These are phyloP conservation scores for Cordyceps pruinosa DNA, from an alignment of 2,329 filamentous ascomycete species.

Conservation along the genomic window DNA sequence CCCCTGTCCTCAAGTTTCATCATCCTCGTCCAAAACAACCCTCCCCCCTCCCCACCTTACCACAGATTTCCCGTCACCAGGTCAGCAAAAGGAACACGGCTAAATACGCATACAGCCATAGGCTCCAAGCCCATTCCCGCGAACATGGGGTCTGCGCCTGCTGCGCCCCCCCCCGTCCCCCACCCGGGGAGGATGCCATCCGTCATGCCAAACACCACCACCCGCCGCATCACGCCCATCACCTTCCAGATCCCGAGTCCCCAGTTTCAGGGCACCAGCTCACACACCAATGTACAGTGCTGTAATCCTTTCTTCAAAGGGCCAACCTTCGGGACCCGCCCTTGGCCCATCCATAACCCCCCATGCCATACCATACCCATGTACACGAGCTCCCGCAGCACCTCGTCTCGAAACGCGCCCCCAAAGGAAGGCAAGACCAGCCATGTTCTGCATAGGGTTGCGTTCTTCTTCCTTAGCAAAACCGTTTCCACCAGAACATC, in stretches of 20 bases:
- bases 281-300: neutral
- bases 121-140: no score
- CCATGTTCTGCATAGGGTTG: neutral
- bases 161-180: no score
- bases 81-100: no score
- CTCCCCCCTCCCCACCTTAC: neutral
- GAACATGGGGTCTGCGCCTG: no score
- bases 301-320: no score
- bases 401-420: slow-evolving; percentile 4
- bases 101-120: no score
- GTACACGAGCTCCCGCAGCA: no score
- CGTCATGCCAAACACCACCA: neutral
- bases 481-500: neutral
- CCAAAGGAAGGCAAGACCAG: neutral
- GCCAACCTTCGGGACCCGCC: no score
- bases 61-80: no score
- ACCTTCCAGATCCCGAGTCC: neutral
- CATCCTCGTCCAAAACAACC: no score
- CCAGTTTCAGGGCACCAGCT: neutral
- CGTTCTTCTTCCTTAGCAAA: neutral
- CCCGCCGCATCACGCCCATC: neutral
- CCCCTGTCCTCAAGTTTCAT: slow-evolving; percentile 4
- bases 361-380: neutral
- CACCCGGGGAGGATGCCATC: neutral
- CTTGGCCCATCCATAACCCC: neutral